phyloP scores from a whole-genome alignment of 2,329 filamentous ascomycete species.

The Calonectria pseudoreteaudii region DNA sequence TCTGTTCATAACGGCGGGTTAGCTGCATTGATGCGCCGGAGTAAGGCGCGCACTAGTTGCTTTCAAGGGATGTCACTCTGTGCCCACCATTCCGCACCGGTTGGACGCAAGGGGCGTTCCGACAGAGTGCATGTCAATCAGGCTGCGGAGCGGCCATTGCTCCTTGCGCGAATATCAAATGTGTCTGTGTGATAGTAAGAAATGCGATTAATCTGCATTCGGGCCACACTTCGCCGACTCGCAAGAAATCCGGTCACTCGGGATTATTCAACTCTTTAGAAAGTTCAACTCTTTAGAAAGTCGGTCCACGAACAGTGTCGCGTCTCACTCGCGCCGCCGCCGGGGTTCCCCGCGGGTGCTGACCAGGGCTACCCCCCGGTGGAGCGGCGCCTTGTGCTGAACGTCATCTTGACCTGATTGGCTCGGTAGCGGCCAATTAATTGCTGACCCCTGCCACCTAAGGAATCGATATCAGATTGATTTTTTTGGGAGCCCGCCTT shows the following conservation, averaged over 20 bases:
- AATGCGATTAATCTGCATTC: not conserved
- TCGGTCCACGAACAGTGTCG: slow-evolving; percentile 16
- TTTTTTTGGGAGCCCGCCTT: slow-evolving; percentile 36
- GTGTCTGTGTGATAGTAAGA: not conserved
- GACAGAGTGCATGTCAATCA: not conserved
- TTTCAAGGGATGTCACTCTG: slow-evolving; percentile 14
- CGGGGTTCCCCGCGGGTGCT: slow-evolving; percentile 43
- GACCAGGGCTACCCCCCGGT: slow-evolving; percentile 37
- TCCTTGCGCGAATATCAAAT: not conserved
- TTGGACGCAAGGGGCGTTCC: slow-evolving; percentile 22
- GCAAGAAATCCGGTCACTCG: slow-evolving; percentile 14
- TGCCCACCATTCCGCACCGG: not conserved
- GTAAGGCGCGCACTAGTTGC: not conserved
- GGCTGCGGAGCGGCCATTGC: not conserved
- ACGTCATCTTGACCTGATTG: slow-evolving; percentile 52
- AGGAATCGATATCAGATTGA: slow-evolving; percentile 51
- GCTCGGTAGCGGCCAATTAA: slow-evolving; percentile 41
- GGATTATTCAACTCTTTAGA: slow-evolving; percentile 3
- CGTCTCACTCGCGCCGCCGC: slow-evolving; percentile 29
- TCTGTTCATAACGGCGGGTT: not conserved
- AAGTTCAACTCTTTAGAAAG: slow-evolving; percentile 12
- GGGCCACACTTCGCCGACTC: not conserved
- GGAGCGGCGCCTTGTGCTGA: slow-evolving; percentile 42
- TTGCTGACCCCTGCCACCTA: slow-evolving; percentile 46
- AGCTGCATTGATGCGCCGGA: not conserved